A percentile compares a stretch with the other conserved stretches of the same genome.
phyloP scores from a whole-genome alignment of 2,329 filamentous ascomycete genomes.

The Hortaea sp. region DNA sequence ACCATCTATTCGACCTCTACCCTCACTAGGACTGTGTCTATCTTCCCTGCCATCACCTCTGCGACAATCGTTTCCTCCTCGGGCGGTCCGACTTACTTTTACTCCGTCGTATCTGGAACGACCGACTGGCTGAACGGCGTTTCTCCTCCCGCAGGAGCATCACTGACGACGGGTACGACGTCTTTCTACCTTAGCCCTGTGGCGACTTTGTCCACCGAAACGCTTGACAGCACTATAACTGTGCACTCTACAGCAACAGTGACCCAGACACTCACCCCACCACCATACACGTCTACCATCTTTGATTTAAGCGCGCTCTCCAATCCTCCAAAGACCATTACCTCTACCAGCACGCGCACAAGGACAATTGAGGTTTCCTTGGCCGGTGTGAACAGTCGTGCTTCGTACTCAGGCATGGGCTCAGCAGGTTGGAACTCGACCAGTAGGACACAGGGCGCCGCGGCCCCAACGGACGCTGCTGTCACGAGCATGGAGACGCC shows the following conservation, averaged over 20 bases:
- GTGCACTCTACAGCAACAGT: constrained; percentile 3
- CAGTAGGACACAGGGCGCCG: constrained; percentile 1
- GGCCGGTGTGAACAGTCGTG: constrained; percentile 4
- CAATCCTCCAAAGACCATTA: constrained; percentile 15
- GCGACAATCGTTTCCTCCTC: constrained; percentile 2
- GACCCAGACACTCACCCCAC: constrained; percentile 9
- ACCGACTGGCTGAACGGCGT: constrained; percentile 19
- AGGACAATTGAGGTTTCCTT: constrained; percentile 14
- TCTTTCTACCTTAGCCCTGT: constrained; percentile 11
- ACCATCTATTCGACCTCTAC: constrained; percentile 10
- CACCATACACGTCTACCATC: constrained; percentile 17
- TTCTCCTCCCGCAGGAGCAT: constrained; percentile 15
- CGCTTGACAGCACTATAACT: constrained; percentile 11
- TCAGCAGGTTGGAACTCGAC: constrained; percentile 20
- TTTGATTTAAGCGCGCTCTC: constrained; percentile 10
- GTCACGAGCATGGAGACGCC: constrained; percentile 5
- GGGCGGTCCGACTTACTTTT: constrained; percentile 8
- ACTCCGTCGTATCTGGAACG: constrained; percentile 9
- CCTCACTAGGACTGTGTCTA: constrained; percentile 12
- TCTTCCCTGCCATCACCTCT: constrained; percentile 4
- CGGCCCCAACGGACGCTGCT: background rate
- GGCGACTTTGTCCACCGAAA: constrained; percentile 4
- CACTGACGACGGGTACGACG: constrained; percentile 13
- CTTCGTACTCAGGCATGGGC: constrained; percentile 17
- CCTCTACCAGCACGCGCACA: constrained; percentile 18